Base-by-base conservation (phyloP, 352 stramenopile species). In the Phytopythium kandeliae region DNA sequence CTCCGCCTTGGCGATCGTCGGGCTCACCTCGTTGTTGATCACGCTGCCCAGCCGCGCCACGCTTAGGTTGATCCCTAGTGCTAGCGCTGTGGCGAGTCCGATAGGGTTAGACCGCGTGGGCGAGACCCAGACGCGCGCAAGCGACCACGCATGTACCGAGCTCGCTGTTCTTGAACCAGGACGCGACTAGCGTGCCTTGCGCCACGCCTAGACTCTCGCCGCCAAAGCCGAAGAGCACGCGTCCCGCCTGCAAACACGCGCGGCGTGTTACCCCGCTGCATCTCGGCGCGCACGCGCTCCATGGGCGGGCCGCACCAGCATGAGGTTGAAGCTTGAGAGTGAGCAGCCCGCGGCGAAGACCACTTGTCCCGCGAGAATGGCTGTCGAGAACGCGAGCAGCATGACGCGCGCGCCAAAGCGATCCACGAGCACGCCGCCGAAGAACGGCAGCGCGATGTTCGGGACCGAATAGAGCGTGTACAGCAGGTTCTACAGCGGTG, bases 381-480 rank as follows among this genome's bases (percentile, higher is more conserved):
- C 62, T 8, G 69, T 71, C 8, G 84, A 90, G 62, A 97, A 98
- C 24, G 89, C 53, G 12, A 96, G 62, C 42, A 96, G 67, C 69
- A 89, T 96, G 36, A 81, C 55, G 7, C 87, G 76, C 19, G 88
- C 80, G 28, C 92, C 92, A 33, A 94, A 90, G 41, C 79, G 74
- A 59, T 97, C 89, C 13, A 97, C 86, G 25, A 97, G 69, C 28
- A 94, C 82, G 22, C 92, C 93, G 24, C 93, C 93, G 47, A 97
- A 95, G 60, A 98, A 96, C 17, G 93, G 93, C 43, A 98, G 55
- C 26, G 97, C 53, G 30, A 97, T 92, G 58, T 97, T 98, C 15
- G 91, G 91, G 46, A 96, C 78, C 36, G 84, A 96, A 66, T 97
- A 97, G 42, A 97, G 58, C 21, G 87, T 97, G 68, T 98, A 98